phyloP scores from a whole-genome alignment of 2,329 filamentous ascomycete species.

The Sordariomycetes sp. region DNA sequence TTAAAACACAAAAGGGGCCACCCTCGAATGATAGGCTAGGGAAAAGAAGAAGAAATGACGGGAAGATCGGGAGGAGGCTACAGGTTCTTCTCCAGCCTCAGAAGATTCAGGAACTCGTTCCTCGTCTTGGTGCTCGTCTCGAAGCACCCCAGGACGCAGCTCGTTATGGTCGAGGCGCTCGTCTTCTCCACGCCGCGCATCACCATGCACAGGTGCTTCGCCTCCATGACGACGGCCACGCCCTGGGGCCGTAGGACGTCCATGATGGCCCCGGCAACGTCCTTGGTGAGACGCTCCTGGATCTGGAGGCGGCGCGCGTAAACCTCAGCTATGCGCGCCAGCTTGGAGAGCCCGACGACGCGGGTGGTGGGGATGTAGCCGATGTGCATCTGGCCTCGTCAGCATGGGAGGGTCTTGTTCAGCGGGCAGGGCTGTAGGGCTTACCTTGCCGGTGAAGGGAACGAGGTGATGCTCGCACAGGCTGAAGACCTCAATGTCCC shows the following conservation, averaged over 20 bases:
- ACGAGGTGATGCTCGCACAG: slow-evolving; percentile 97
- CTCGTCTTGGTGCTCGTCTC: slow-evolving; percentile 85
- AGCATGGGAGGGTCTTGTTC: neutral
- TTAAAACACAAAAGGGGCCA: neutral
- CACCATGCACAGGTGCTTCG: slow-evolving; percentile 94
- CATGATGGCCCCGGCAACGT: slow-evolving; percentile 87
- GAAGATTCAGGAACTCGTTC: slow-evolving; percentile 86
- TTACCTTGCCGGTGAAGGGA: slow-evolving; percentile 87
- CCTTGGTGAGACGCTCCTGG: slow-evolving; percentile 90
- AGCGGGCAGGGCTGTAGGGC: slow-evolving; percentile 4
- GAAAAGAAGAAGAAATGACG: neutral
- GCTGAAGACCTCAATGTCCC: slow-evolving; percentile 91
- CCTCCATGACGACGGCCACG: slow-evolving; percentile 96
- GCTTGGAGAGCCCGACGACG: slow-evolving; percentile 90
- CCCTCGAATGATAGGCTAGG: neutral
- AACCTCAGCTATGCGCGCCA: slow-evolving; percentile 94
- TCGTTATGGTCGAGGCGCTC: slow-evolving; percentile 77
- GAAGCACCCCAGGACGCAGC: slow-evolving; percentile 95
- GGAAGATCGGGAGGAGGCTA: neutral
- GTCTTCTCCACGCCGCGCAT: slow-evolving; percentile 98
- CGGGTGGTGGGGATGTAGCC: slow-evolving; percentile 89
- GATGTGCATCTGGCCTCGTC: slow-evolving; percentile 73
- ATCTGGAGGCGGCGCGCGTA: slow-evolving; percentile 89
- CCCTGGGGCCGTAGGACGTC: slow-evolving; percentile 90
- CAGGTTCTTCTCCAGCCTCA: slow-evolving; percentile 41